Evolutionary conservation across 2,329 filamentous ascomycete genomes (phyloP), one percentile per base, ranked within the genome.

Genomic region (Allantophomopsis lycopodina): DNA sequence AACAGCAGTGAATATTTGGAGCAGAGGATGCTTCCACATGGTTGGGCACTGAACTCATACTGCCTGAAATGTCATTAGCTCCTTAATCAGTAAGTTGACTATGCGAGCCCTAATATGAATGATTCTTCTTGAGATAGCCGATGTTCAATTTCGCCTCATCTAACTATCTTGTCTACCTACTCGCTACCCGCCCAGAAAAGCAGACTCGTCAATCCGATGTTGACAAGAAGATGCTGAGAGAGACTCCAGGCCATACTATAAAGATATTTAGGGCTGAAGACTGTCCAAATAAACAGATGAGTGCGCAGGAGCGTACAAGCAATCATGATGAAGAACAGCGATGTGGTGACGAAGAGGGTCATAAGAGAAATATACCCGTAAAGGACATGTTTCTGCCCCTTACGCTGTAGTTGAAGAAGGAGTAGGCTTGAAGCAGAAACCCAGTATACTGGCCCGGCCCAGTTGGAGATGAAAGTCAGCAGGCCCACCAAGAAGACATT

Each of bases 261-360:
- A 48, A 98, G 62, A 58, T 88, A 96, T 60, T 96, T 98, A 0
- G 91, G 91, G 47, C 85, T 94, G 59, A 98, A 98, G 10, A 98
- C 91, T 1, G 89, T 96, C 91, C 91, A 98, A 45, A 98, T 88
- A 56, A 98, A 98, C 42, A 98, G 60, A 66, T 98, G 91, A 21
- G 84, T 86, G 48, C 89, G 68, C 54, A 98, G 59, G 7, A 73
- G 68, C 36, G 83, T 87, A 58, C 91, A 98, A 13, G 89, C 87
- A 12, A 71, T 75, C 89, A 96, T 96, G 17, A 95, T 80, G 36
- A 76, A 80, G 2, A 76, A 60, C 39, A 84, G 60, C 46, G 76
- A 76, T 1, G 66, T 64, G 1, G 81, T 69, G 10, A 73, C 64
- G 56, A 91, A 94, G 10, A 80, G 58, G 1, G 87, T 94, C 51